Conservation (phyloP, 1,284 basidiomycete genomes). For the Leucoagaricus sp. region DNA sequence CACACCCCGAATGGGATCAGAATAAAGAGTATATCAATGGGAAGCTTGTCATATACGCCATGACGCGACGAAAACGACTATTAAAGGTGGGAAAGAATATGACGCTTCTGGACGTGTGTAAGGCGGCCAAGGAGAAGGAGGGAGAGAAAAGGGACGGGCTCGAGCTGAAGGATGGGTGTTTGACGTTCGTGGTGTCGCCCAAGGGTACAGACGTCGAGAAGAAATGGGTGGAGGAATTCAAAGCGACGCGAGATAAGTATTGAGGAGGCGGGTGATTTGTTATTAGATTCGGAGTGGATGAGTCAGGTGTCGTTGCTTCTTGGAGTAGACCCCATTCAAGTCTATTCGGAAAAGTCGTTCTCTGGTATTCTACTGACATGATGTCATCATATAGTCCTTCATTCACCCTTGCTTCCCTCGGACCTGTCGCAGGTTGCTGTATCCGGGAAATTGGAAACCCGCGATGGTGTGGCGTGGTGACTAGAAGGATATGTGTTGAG, state of each 20-base stretch:
- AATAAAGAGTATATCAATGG: conserved; percentile 71
- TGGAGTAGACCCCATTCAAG: not conserved
- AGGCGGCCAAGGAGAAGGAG: conserved; percentile 58
- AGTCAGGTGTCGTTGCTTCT: conserved; percentile 1
- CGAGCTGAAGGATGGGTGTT: conserved; percentile 83
- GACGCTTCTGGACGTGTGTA: conserved; percentile 78
- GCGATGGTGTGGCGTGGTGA: not conserved
- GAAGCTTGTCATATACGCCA: conserved; percentile 81
- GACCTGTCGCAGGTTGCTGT: conserved; percentile 2
- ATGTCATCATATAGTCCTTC: conserved; percentile 2
- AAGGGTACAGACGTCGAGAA: conserved; percentile 77
- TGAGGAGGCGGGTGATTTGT: conserved; percentile 5
- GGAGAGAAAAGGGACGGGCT: conserved; percentile 76
- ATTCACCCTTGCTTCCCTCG: not conserved
- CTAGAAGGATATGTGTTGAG: not conserved
- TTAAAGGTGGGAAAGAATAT: conserved; percentile 91
- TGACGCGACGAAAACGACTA: conserved; percentile 74
- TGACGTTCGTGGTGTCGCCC: conserved; percentile 85
- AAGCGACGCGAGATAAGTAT: conserved; percentile 49
- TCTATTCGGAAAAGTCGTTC: conserved; percentile 1
- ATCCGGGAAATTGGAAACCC: not conserved
- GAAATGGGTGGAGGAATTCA: conserved; percentile 91
- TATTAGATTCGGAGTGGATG: not conserved
- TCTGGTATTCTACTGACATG: conserved; percentile 8
- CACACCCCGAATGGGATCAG: conserved; percentile 77